Evolutionary conservation across 164 flowering plant species (phyloP).

Genomic region (Tetracentron sinense): DNA sequence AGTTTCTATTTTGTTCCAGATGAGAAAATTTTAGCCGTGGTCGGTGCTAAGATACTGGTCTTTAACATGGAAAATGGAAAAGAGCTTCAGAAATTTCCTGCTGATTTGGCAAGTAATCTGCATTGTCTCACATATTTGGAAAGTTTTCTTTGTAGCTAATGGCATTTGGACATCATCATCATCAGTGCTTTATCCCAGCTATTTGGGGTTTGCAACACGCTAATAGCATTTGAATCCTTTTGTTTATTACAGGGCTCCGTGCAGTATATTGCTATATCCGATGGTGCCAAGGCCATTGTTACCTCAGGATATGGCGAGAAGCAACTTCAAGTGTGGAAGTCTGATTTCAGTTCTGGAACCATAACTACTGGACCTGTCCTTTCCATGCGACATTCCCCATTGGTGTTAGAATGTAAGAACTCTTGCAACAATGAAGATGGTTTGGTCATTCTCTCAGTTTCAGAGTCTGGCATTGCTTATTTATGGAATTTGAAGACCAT

Average conservation of each 20-base stretch:
- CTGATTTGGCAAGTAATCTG: constrained; percentile 22
- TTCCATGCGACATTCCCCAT: constrained; percentile 32
- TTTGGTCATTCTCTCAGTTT: constrained; percentile 29
- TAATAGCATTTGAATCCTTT: too few relatives aligned
- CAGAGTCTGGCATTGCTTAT: constrained; percentile 32
- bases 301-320: constrained; percentile 31
- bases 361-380: constrained; percentile 22
- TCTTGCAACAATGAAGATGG: constrained; percentile 19
- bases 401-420: constrained; percentile 27
- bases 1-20: constrained; percentile 23
- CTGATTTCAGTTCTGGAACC: constrained; percentile 17
- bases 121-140: not conserved
- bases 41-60: constrained; percentile 23
- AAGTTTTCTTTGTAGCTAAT: too few relatives aligned
- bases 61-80: constrained; percentile 27
- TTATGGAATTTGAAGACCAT: constrained; percentile 29
- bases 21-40: constrained; percentile 31
- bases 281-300: constrained; percentile 31
- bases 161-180: too few relatives aligned
- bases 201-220: too few relatives aligned
- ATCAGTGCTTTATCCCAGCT: too few relatives aligned
- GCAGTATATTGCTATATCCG: constrained; percentile 20
- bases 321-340: constrained; percentile 36
- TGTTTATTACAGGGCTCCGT: constrained; percentile 22
- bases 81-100: constrained; percentile 25